Conservation (phyloP, 768 basidiomycete genomes). For the Termitomyces bulborhizus region DNA sequence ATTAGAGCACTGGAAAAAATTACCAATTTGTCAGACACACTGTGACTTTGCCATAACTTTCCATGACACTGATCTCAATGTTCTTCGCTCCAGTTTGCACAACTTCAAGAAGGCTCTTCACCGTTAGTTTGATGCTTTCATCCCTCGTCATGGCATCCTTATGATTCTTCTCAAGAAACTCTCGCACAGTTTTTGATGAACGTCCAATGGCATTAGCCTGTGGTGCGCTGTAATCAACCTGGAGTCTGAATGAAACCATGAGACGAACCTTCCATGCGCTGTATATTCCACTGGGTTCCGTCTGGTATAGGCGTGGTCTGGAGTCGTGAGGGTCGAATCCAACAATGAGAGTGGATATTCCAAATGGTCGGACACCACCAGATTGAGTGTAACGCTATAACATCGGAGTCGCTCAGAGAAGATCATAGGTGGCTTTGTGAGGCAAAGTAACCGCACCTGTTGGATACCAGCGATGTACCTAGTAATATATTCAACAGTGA, state of each 20-base stretch:
- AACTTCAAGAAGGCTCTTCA: constrained; percentile 94
- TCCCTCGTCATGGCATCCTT: constrained; percentile 85
- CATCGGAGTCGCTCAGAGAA: not conserved
- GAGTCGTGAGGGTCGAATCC: constrained; percentile 95
- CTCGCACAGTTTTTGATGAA: constrained; percentile 96
- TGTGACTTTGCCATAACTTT: constrained; percentile 88
- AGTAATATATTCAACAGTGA: constrained; percentile 97
- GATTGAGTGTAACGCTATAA: constrained; percentile 93
- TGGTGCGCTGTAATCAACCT: not conserved
- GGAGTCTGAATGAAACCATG: not conserved
- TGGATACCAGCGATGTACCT: constrained; percentile 98
- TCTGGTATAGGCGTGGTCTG: constrained; percentile 87
- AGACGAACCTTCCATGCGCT: constrained; percentile 89
- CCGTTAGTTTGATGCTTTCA: constrained; percentile 89
- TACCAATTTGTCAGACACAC: constrained; percentile 33
- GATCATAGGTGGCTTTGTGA: not conserved
- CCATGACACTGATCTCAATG: constrained; percentile 98
- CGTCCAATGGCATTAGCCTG: constrained; percentile 98
- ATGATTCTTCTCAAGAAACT: constrained; percentile 98
- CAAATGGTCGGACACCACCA: constrained; percentile 96
- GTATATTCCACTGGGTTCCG: constrained; percentile 97
- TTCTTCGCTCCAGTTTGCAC: constrained; percentile 99
- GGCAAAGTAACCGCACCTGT: constrained; percentile 52
- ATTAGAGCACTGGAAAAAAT: constrained; percentile 3
- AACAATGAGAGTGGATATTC: constrained; percentile 93